These are phyloP conservation scores for Boletus coccyginus DNA, from an alignment of 768 basidiomycete genomes.

Conservation along the genomic window DNA sequence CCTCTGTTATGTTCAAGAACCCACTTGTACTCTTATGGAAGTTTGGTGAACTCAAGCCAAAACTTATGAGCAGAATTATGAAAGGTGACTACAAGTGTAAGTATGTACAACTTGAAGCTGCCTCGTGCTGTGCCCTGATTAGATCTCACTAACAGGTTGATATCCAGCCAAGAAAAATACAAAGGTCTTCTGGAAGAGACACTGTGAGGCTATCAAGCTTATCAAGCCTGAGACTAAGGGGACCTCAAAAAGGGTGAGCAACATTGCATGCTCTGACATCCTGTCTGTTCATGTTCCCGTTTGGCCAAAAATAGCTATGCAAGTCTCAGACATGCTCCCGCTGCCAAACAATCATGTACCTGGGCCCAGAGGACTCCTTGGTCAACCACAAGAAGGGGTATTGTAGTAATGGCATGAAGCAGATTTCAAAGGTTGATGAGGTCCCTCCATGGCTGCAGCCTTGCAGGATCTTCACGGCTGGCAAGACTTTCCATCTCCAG, in stretches of 20 bases:
- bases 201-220: not conserved
- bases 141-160: not conserved
- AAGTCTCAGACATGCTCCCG: not conserved
- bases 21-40: not conserved
- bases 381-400: too few species aligned
- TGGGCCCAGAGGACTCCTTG: not conserved
- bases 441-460: too few species aligned
- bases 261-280: too few species aligned
- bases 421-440: too few species aligned
- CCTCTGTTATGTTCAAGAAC: not conserved
- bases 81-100: not conserved
- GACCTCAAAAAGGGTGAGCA: not conserved
- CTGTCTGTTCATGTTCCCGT: too few species aligned
- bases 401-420: too few species aligned
- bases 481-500: too few species aligned
- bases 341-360: conserved; percentile 7
- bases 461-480: too few species aligned
- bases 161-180: not conserved
- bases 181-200: not conserved
- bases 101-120: too few species aligned
- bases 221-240: not conserved
- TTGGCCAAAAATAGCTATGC: not conserved
- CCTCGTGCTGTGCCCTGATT: too few species aligned
- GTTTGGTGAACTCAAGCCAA: not conserved
- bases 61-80: not conserved